Base-by-base conservation (phyloP, 768 basidiomycete species). In the Suillus ampliporus region DNA sequence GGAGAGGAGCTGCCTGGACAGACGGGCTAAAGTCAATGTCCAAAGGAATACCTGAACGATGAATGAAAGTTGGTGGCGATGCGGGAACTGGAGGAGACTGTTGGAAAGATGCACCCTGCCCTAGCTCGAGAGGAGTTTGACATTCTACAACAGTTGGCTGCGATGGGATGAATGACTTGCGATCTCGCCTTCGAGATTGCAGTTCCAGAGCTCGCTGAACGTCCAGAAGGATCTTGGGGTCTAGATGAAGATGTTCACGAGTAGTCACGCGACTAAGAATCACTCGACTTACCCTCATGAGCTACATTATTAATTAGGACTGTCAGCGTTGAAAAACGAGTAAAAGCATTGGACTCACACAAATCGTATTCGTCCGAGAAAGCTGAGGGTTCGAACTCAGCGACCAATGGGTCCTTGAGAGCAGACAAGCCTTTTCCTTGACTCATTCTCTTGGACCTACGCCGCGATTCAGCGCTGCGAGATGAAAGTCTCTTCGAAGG, bases 341-440 rank as follows among this genome's bases (percentile, higher is more conserved):
- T 48, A 41, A 28, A 60, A 13, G 3, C 46, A 44, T 31, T 50
- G 38, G 46, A 82, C 89, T 78, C 72, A 92, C 91, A 84, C 64
- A 92, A 78, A 71, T 92, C 89, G 70, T 91, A 92, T 74, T 92
- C 91, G 64, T 92, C 86, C 1, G 89, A 89, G 74, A 91, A 89
- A 37, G 77, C 74, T 26, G 72, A 72, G 17, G 78, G 76, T 62
- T 76, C 78, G 57, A 78, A 78, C 61, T 80, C 78, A 65, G 69
- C 65, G 48, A 71, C 58, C 47, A 67, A 67, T 23, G 60, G 67
- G 67, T 70, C 78, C 68, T 66, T 78, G 26, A 66, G 61, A 11
- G 67, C 62, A 19, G 69, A 69, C 64, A 67, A 52, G 37, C 62
- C 40, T 21, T 58, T 26, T 10, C 59, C 26, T 50, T 65, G 73